Base-by-base conservation (phyloP, 192 early-diverging fungal species). In the Coemansia asiatica region DNA sequence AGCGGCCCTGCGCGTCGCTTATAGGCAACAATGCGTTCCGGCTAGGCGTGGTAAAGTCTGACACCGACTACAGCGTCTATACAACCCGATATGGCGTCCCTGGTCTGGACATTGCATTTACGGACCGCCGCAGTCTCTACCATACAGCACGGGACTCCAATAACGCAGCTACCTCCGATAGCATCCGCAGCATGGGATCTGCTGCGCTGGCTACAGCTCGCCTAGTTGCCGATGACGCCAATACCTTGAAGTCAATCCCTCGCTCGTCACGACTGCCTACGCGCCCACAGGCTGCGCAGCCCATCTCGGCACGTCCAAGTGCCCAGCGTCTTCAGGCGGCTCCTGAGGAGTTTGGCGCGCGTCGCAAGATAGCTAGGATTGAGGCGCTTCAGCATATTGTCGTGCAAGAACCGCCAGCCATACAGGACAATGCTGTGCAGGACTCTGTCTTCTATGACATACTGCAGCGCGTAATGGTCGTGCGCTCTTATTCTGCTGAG, bases 31-130 rank as follows among this genome's bases (percentile, higher is more conserved):
- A 87, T 60, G 68, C 88, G 23, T 76, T 89, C 33, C 82, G 83
- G 60, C 68, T 87, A 5, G 84, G 86, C 6, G 61, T 87, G 21
- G 83, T 90, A 21, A 83, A 83, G 63, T 86, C 84, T 54, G 85
- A 78, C 61, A 90, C 89, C 10, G 89, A 90, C 77, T 90, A 84
- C 71, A 83, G 83, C 21, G 68, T 87, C 10, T 90, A 86, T 73
- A 85, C 86, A 13, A 66, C 69, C 27, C 63, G 61, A 35, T 69
- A 85, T 50, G 84, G 84, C 15, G 74, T 87, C 7, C 88, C 88
- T 4, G 89, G 89, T 1, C 68, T 90, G 7, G 89, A 90, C 61
- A 74, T 90, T 66, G 87, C 88, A 0, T 89, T 90, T 29, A 86
- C 87, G 16, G 82, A 83, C 57, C 81, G 77, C 61, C 81, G 89